phyloP scores from a whole-genome alignment of 305 asterid genomes.

The Caryopteris hybrid region DNA sequence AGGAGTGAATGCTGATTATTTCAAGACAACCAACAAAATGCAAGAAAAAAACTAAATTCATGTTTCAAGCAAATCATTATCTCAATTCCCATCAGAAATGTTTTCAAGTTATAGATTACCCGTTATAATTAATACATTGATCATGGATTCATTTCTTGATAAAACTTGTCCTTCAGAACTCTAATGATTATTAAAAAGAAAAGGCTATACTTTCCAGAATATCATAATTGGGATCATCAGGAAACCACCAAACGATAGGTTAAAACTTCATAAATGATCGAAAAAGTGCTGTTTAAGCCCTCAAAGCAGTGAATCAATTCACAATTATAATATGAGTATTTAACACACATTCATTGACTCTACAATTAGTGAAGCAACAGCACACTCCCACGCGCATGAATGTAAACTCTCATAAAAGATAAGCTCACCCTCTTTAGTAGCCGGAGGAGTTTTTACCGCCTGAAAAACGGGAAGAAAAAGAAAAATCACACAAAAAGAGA shows the following conservation, averaged over 20 bases:
- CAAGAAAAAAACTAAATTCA: neutral
- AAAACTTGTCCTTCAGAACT: too few species aligned
- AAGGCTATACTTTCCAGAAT: neutral
- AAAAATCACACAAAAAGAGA: neutral
- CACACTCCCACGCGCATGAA: neutral
- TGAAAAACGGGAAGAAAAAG: slow-evolving; percentile 18
- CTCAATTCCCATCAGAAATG: neutral
- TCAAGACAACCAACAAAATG: neutral
- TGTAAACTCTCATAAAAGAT: neutral
- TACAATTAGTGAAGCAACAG: neutral
- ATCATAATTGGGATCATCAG: too few species aligned
- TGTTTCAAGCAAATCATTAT: neutral
- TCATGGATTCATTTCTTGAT: neutral
- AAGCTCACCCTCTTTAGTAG: slow-evolving; percentile 33
- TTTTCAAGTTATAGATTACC: neutral
- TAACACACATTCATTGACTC: neutral
- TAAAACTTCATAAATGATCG: too few species aligned
- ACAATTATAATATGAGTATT: neutral
- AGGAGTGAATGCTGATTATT: neutral
- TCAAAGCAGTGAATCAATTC: neutral
- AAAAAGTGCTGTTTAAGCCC: neutral
- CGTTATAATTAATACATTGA: neutral
- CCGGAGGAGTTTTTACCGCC: slow-evolving; percentile 41
- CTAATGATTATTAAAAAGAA: neutral
- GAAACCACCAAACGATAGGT: too few species aligned